phyloP scores from a whole-genome alignment of 371 early-diverging fungal genomes.

The Chytridiales sp. region DNA sequence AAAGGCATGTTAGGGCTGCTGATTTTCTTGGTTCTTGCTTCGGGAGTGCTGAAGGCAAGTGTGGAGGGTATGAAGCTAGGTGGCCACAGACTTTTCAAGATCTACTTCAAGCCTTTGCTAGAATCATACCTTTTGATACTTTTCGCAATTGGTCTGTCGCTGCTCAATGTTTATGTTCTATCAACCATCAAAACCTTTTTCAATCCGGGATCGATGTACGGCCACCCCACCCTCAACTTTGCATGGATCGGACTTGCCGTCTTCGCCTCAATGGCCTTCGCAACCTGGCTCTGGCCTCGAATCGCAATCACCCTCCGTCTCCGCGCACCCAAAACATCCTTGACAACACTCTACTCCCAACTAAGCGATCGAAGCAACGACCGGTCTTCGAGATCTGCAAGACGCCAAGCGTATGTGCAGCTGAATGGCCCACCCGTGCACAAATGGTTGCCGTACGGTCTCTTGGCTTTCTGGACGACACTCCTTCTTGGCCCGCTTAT shows the following conservation, averaged over 20 bases:
- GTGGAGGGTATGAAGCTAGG: slow-evolving; percentile 17
- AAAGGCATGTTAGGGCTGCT: slow-evolving; percentile 10
- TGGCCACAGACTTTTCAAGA: slow-evolving; percentile 11
- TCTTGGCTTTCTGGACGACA: slow-evolving; percentile 32
- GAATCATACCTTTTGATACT: slow-evolving; percentile 26
- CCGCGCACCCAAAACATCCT: too few species aligned
- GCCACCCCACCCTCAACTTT: slow-evolving; percentile 28
- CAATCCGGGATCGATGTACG: slow-evolving; percentile 40
- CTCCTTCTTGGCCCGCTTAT: slow-evolving; percentile 14
- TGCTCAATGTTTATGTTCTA: slow-evolving; percentile 13
- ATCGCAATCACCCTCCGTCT: slow-evolving; percentile 26
- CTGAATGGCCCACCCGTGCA: slow-evolving; percentile 29
- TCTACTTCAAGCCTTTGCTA: slow-evolving; percentile 24
- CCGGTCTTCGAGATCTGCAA: neutral
- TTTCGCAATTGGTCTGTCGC: slow-evolving; percentile 4
- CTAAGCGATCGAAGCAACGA: neutral
- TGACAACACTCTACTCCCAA: too few species aligned
- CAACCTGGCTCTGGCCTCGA: slow-evolving; percentile 34
- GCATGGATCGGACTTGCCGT: slow-evolving; percentile 28
- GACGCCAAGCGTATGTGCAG: neutral
- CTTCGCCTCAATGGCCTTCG: slow-evolving; percentile 17
- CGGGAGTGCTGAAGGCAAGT: slow-evolving; percentile 10
- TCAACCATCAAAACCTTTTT: slow-evolving; percentile 23
- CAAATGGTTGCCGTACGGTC: slow-evolving; percentile 37
- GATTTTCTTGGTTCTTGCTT: slow-evolving; percentile 16